Percentiles rank a stretch among this genome's conserved stretches.
These are phyloP conservation scores for Vitis cinerea DNA, from an alignment of 164 flowering plant genomes.

Conservation along the genomic window DNA sequence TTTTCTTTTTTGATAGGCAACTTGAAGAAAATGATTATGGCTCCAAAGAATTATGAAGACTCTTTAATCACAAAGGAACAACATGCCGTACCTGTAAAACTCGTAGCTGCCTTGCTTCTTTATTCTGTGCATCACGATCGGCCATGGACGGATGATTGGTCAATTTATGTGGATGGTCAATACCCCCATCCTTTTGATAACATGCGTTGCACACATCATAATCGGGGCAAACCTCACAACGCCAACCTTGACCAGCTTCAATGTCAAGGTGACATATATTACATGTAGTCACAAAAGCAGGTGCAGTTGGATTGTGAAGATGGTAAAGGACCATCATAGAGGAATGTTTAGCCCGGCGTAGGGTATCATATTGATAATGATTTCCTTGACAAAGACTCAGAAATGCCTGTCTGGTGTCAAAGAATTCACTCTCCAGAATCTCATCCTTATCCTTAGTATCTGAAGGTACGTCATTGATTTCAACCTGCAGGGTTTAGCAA, in stretches of 20 bases:
- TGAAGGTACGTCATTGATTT: conserved; percentile 70
- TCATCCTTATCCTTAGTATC: conserved; percentile 96
- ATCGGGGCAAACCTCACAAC: conserved; percentile 97
- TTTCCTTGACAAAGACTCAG: conserved; percentile 98
- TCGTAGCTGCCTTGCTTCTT: conserved; percentile 88
- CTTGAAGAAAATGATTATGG: too few relatives aligned
- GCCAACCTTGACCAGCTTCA: conserved; percentile 99
- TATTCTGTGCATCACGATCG: conserved; percentile 92
- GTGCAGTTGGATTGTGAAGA: conserved; percentile 99
- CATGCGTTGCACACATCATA: conserved; percentile 91
- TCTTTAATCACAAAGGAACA: neutral
- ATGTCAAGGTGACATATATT: conserved; percentile 76
- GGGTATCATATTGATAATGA: conserved; percentile 98
- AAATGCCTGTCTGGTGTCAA: conserved; percentile 98
- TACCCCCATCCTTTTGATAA: conserved; percentile 75
- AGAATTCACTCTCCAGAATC: conserved; percentile 96
- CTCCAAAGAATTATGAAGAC: too few relatives aligned
- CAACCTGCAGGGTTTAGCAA: conserved; percentile 51
- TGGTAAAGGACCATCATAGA: conserved; percentile 99
- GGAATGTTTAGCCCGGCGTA: conserved; percentile 97
- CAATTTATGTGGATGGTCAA: conserved; percentile 91
- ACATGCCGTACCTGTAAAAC: conserved; percentile 68
- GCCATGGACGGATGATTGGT: conserved; percentile 82
- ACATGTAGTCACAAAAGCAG: conserved; percentile 96
- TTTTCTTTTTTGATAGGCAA: too few relatives aligned